Evolutionary conservation across 2,329 filamentous ascomycete genomes (phyloP), one percentile per base, ranked within the genome.

Genomic region (Xylaria sp.): DNA sequence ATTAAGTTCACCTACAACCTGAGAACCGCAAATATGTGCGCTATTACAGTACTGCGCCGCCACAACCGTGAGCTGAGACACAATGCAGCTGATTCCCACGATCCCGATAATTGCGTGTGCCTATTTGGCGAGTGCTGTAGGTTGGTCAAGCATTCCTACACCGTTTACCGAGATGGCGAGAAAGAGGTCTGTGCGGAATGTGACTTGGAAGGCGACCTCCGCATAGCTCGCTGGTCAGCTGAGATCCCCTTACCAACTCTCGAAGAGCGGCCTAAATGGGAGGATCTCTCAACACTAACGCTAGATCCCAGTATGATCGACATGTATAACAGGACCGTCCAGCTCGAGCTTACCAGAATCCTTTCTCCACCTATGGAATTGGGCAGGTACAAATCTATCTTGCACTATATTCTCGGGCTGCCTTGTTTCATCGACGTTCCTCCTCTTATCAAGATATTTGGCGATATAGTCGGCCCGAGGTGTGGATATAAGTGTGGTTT

Each of bases 321-420:
- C 8, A 6, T 9, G 1, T 58, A 46, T 13, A 54, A 48, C 48
- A 25, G 31, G 0, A 64, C 46, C 1, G 48, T 39, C 1, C 15
- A 46, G 15, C 0, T 2, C 2, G 43, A 65, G 23, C 63, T 65
- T 13, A 31, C 2, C 9, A 49, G 8, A 15, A 20, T 41, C n/a
- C 55, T 54, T 13, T 41, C 56, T 8, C 13, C 3, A 9, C 2
- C 3, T 3, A 31, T 51, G 6, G 25, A 48, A 1, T 12, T 54
- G 4, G 10, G 13, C 5, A 15, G 33, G 46, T 59, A 33, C 33
- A 65, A 31, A 28, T 46, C 23, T 10, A 12, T 65, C 46, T n/a
- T 59, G 15, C 63, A 65, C 28, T 65, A 65, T 46, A 28, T 59
- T 23, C 28, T 65, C 7, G 25, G 46, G 13, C 55, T 65, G 12